Evolutionary conservation across 257 asterid species (phyloP), one percentile per base, ranked within the genome.

Genomic region (Thymus mandschuricus): DNA sequence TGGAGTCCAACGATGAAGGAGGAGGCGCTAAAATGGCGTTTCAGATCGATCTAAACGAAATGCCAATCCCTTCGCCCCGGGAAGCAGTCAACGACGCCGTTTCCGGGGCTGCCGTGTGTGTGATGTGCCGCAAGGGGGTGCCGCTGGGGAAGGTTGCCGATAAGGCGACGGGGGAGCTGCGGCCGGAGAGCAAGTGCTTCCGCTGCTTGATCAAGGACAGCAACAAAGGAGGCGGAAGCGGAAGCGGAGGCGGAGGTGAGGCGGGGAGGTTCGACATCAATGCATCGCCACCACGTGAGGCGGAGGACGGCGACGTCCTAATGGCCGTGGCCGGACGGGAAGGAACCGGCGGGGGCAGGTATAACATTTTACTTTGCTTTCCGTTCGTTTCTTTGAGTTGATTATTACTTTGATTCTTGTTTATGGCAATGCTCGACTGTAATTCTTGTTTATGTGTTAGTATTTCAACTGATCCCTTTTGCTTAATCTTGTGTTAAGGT

Each of bases 221-320:
- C 21, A 21, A 21, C 21, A 21, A 21, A 21, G 21, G 21, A 21
- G 21, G 21, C 21, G 21, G 76, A 71, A 61, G 46, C 56, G 76
- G 67, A 48, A 69, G 38, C 44, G 60, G 75, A n/a, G 75, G 70
- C 5, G 78, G 76, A 41, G 80, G 75, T 15, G 84, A 78, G 12
- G 76, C 66, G 30, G 92, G 86, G 41, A 71, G 88, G 11, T 72
- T 90, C 68, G 96, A 91, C 56, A 92, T 92, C 59, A 88, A 86
- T 76, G 87, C 88, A 13, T 69, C 90, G 12, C 96, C 97, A 2
- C 97, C 97, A 0, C 71, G 76, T 35, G 98, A 90, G 79, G 77
- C 67, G 68, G 95, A 81, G 77, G 95, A 85, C 21, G 86, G 75
- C 60, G 89, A 78, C 56, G 83, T 80, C 55, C 72, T 73, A 68